A percentile compares a stretch with the other conserved stretches of the same genome.
Evolutionary conservation across 345 rosid species (phyloP).

Genomic region (Kernera saxatilis): DNA sequence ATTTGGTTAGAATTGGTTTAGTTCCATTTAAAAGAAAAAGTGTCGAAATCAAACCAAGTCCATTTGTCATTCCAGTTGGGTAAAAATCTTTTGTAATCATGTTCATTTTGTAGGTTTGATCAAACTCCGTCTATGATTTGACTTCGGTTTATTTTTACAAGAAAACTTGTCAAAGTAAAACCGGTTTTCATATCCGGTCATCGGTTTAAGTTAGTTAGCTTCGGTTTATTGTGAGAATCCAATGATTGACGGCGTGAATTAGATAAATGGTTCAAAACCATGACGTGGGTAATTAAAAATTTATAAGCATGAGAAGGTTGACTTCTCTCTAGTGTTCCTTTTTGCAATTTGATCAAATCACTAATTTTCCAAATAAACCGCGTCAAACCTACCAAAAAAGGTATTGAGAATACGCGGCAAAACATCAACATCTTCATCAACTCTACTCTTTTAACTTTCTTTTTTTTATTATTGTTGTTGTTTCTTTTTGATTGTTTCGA

Average conservation of each 20-base stretch:
- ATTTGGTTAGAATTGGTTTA: not conserved
- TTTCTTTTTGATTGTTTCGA: not conserved
- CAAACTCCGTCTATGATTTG: not conserved
- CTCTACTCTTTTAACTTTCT: not conserved
- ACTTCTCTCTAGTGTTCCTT: not conserved
- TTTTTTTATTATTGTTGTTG: too few relatives aligned
- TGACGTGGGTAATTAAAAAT: not conserved
- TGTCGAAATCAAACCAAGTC: not conserved
- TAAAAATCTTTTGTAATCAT: not conserved
- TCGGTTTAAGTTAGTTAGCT: not conserved
- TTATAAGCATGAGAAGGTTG: slow-evolving; percentile 11
- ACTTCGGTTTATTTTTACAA: not conserved
- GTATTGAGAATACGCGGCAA: not conserved
- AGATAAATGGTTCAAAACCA: not conserved
- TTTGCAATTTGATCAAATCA: not conserved
- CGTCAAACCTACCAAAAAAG: not conserved
- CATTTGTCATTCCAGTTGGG: not conserved
- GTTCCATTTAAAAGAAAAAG: not conserved
- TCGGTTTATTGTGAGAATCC: not conserved
- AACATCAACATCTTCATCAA: not conserved
- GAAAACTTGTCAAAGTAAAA: not conserved
- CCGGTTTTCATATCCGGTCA: not conserved
- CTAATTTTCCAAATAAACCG: not conserved
- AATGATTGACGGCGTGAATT: slow-evolving; percentile 10
- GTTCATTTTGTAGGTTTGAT: not conserved